Conservation (phyloP, 2,329 filamentous ascomycete genomes). For the Scedosporium dehoogii region DNA sequence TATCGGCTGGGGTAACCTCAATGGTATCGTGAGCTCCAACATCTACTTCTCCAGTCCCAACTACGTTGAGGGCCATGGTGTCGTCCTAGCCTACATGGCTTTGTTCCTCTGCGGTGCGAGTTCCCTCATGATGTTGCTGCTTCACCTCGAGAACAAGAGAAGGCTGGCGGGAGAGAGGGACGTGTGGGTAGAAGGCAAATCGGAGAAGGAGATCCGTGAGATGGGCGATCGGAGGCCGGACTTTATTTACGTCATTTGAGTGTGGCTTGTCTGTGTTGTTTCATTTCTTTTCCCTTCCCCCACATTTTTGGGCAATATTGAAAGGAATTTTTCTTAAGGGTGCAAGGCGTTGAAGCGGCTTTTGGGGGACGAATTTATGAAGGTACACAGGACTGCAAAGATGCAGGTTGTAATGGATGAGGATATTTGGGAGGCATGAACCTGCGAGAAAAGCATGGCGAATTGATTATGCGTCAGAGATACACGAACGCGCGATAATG, state of each 20-base stretch:
- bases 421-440: background rate
- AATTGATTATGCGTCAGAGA: background rate
- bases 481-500: background rate
- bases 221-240: constrained; percentile 42
- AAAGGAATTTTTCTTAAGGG: background rate
- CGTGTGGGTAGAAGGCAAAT: constrained; percentile 43
- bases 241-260: constrained; percentile 22
- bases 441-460: background rate
- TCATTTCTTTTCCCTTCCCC: background rate
- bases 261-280: background rate
- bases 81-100: constrained; percentile 54
- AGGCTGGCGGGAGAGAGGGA: constrained; percentile 46
- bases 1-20: constrained; percentile 71
- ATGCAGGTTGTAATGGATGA: background rate
- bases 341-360: background rate
- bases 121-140: constrained; percentile 46
- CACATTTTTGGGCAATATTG: background rate
- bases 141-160: constrained; percentile 50
- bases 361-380: background rate
- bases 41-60: constrained; percentile 40
- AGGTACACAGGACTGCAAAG: no score
- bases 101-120: constrained; percentile 56
- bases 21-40: constrained; percentile 58
- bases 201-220: constrained; percentile 41
- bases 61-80: constrained; percentile 43